Base-by-base conservation (phyloP, 495 filamentous ascomycete species). In the Tetracladium setigerum region DNA sequence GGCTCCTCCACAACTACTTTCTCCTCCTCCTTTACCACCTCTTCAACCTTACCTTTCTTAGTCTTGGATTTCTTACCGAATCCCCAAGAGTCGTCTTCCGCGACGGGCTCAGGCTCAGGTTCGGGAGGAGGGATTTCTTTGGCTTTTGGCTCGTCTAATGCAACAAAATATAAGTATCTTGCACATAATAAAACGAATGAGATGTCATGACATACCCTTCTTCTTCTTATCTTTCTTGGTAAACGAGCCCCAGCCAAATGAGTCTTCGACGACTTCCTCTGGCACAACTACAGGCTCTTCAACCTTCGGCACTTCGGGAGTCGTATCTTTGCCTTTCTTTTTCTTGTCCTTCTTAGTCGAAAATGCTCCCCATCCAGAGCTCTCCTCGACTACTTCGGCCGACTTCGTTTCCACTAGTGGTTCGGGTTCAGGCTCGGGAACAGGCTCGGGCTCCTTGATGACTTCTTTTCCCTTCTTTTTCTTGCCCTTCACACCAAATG, bases 71-170 rank as follows among this genome's bases (percentile, higher is more conserved):
- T 50, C 14, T 56, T 52, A 31, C 55, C 60, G 15, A 54, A 19
- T 30, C 53, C 57, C 66, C 64, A 69, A 17, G 59, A 58, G 15
- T 62, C 62, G 16, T 46, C 49, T 27, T 64, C 63, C 13, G 50
- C 57, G 27, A 46, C 57, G 12, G 59, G 55, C 55, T 69, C 64
- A 7, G 61, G 61, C 19, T 66, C 66, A 30, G 61, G 39, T 63
- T 62, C n/a, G 59, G 66, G 46, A 63, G 56, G 30, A 65, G 43
- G 17, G 30, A 46, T 41, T 15, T 46, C 27, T 56, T 54, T 10
- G 64, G 59, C 30, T 65, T 52, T 27, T 49, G 40, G 5, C 63
- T 55, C 14, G 47, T 39, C 14, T 65, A 63, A 50, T 63, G 61
- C 35, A 36, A 10, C 47, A 67, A 67, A 16, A 27, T 27, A 27